Base-by-base conservation (phyloP, 1,284 basidiomycete genomes). In the Trametes versicolor region DNA sequence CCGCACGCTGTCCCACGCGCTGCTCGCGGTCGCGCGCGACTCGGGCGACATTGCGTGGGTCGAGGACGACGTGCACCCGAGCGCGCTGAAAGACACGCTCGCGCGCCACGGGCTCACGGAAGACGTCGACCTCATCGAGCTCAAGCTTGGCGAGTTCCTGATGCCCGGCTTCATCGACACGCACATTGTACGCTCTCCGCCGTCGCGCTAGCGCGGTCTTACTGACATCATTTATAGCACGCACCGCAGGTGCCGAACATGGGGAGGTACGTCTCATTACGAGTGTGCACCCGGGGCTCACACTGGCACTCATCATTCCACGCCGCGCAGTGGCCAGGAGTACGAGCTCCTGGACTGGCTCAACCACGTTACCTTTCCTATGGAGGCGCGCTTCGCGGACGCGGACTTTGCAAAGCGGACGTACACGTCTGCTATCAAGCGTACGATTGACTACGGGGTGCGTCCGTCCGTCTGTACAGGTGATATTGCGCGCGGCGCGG, bases 271-370 rank as follows among this genome's bases (percentile, higher is more conserved):
- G 12, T 43, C 27, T 32, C 29, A 32, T 32, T 43, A 6, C 47
- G 29, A 39, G 37, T 41, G 21, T 49, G 45, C 29, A 21, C 4
- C 36, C 36, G 34, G 23, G 36, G 34, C 10, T 39, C 32, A n/a
- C 15, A 15, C 47, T 21, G 57, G 36, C 43, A 43, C 54, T 55
- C 52, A 58, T 47, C 60, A 32, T 48, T n/a, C 17, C 32, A 4
- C 15, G 37, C 41, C 19, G n/a, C 50, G 37, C 67, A 93, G 92
- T 45, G 93, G 93, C 21, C 86, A 90, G 69, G 85, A 95, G 74
- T 86, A 91, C 72, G 83, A 98, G 76, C 89, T 99, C n/a, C 85
- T 99, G 17, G 93, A 95, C 69, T 99, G 97, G 97, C 86, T 98
- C 36, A 77, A 88, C 43, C 81, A 93, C 51, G 84, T 96, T 63